phyloP scores from a whole-genome alignment of 805 yeast species.

The Starmerella gropengiesseri region DNA sequence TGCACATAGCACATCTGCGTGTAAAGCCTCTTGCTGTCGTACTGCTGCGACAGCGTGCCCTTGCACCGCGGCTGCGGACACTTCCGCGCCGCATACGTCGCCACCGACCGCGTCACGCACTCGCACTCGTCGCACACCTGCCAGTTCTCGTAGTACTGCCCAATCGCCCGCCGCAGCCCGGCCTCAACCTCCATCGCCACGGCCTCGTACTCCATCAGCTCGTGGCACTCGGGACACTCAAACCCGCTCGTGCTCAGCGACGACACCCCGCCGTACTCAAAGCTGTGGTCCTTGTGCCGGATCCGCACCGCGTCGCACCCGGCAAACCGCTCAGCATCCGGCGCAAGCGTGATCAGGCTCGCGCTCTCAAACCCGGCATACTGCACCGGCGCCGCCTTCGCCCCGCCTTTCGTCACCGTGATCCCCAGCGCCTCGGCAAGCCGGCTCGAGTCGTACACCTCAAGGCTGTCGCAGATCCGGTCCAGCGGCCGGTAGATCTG shows the following conservation, averaged over 20 bases:
- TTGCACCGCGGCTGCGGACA: slow-evolving; percentile 36
- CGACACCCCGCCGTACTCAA: slow-evolving; percentile 70
- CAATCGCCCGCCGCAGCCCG: slow-evolving; percentile 57
- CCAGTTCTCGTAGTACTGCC: slow-evolving; percentile 79
- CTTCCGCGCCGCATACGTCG: slow-evolving; percentile 83
- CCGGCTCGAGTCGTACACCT: slow-evolving; percentile 72
- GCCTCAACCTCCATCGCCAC: slow-evolving; percentile 65
- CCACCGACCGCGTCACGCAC: slow-evolving; percentile 80
- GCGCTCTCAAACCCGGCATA: slow-evolving; percentile 33
- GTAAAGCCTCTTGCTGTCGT: slow-evolving; percentile 69
- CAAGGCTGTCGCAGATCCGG: slow-evolving; percentile 71
- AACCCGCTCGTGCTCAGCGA: slow-evolving; percentile 58
- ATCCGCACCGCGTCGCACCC: slow-evolving; percentile 46
- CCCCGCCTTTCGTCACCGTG: slow-evolving; percentile 34
- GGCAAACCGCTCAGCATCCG: slow-evolving; percentile 70
- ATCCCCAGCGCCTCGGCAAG: slow-evolving; percentile 70
- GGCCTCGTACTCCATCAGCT: slow-evolving; percentile 40
- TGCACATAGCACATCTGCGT: slow-evolving; percentile 74
- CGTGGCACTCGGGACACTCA: slow-evolving; percentile 52
- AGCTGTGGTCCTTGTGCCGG: slow-evolving; percentile 33
- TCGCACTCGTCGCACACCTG: slow-evolving; percentile 72
- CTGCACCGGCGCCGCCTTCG: slow-evolving; percentile 67
- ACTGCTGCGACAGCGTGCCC: slow-evolving; percentile 69
- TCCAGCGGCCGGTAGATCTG: slow-evolving; percentile 87
- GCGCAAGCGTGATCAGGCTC: slow-evolving; percentile 10